phyloP scores from a whole-genome alignment of 176 grass and related monocot genomes.

The Puya raimondii region DNA sequence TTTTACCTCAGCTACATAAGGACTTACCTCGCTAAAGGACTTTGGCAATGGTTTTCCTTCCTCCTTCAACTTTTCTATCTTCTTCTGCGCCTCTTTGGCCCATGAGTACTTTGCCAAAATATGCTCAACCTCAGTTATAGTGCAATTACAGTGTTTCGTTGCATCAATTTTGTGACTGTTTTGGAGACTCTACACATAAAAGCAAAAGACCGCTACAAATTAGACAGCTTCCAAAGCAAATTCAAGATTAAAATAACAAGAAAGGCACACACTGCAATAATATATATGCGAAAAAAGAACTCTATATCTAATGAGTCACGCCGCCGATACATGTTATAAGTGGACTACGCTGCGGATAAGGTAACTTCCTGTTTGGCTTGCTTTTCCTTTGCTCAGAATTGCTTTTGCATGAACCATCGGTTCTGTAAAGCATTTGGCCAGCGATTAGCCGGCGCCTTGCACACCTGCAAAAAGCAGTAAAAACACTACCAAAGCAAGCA shows the following conservation, averaged over 20 bases:
- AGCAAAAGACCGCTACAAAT: slow-evolving; percentile 2
- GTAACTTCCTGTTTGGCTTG: no score
- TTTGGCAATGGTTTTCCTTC: slow-evolving; percentile 86
- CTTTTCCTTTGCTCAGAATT: no score
- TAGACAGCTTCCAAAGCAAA: slow-evolving; percentile 2
- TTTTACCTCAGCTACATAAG: not conserved
- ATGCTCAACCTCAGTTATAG: slow-evolving; percentile 86
- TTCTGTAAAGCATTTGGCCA: no score
- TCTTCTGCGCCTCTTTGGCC: slow-evolving; percentile 88
- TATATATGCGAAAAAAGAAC: no score
- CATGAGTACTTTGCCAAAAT: slow-evolving; percentile 82
- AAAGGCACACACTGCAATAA: not conserved
- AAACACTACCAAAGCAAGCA: no score
- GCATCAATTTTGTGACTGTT: slow-evolving; percentile 63
- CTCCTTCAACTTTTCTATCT: slow-evolving; percentile 61
- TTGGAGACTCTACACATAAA: slow-evolving; percentile 44
- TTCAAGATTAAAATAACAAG: not conserved
- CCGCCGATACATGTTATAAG: no score
- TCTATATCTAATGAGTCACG: no score
- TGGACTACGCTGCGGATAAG: no score
- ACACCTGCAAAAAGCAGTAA: no score
- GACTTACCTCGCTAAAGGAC: slow-evolving; percentile 65
- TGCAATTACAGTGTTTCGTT: slow-evolving; percentile 79
- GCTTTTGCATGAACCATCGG: no score
- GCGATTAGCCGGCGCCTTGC: no score